Evolutionary conservation across 2,329 filamentous ascomycete species (phyloP), one percentile per base, ranked within the genome.

Genomic region (Pseudogymnoascus sp.): DNA sequence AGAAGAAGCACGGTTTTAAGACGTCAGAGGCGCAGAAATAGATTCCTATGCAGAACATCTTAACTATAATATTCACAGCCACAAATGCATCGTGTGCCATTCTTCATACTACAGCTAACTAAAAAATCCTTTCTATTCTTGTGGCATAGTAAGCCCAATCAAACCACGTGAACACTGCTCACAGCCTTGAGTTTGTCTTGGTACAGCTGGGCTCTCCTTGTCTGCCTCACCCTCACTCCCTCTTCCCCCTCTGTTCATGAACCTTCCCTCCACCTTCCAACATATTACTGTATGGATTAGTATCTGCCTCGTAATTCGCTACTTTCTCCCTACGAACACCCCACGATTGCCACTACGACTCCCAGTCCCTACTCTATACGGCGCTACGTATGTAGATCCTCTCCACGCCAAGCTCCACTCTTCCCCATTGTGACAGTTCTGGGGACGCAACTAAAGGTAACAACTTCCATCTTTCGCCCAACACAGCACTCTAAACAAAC

Each of bases 321-420:
- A 18, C 45, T 52, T 52, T 4, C 25, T 18, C 7, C 31, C 27
- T 31, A 15, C 25, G 13, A 18, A 1, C n/a, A 52, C 45, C 27
- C 45, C 45, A 52, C 45, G 45, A 15, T 52, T 52, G 27, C 45
- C 45, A 52, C 45, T 31, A 31, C 45, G 45, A 25, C 45, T 52
- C 45, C 18, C 27, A 3, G 1, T 31, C 42, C 42, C 42, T 52
- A 52, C 42, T 31, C 42, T 31, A 15, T 52, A 31, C 12, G 27
- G 45, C 45, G 45, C 45, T 52, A 52, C 45, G 10, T 52, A 9
- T 52, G 45, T 52, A 52, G 45, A 52, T 52, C 45, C 7, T 31
- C 45, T 52, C 45, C 45, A 31, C 45, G 45, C 45, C 45, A 55
- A 55, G 45, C n/a, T 18, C 45, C 45, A 55, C 45, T 33, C 45